phyloP scores from a whole-genome alignment of 805 yeast genomes.

The Suhomyces pyralidae region DNA sequence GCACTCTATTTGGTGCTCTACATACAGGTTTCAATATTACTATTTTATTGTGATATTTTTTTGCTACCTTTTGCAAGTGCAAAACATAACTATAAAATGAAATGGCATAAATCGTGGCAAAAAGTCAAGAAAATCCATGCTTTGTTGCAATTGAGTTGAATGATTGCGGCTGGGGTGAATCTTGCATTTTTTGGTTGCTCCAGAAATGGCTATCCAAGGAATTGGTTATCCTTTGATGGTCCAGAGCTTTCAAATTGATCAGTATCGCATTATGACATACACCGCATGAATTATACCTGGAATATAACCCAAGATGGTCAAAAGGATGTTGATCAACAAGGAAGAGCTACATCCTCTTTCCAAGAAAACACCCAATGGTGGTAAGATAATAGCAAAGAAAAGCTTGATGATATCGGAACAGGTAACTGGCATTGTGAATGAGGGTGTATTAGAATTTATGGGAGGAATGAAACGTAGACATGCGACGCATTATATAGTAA shows the following conservation, averaged over 20 bases:
- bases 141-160: background rate
- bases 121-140: background rate
- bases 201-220: background rate
- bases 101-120: background rate
- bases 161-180: background rate
- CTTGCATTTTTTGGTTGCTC: background rate
- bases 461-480: background rate
- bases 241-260: background rate
- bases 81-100: background rate
- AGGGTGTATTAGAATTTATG: background rate
- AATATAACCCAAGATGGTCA: slow-evolving; percentile 69
- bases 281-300: slow-evolving; percentile 73
- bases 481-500: background rate
- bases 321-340: slow-evolving; percentile 52
- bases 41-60: background rate
- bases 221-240: background rate
- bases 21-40: background rate
- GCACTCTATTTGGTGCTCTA: too few relatives aligned
- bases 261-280: slow-evolving; percentile 46
- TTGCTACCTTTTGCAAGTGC: background rate
- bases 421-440: slow-evolving; percentile 43
- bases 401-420: slow-evolving; percentile 53
- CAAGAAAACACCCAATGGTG: slow-evolving; percentile 62
- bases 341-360: slow-evolving; percentile 53
- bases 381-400: slow-evolving; percentile 50